Percentiles rank a stretch among this genome's conserved stretches.
phyloP scores from a whole-genome alignment of 371 early-diverging fungal genomes.

The Blastocladiella emersonii region DNA sequence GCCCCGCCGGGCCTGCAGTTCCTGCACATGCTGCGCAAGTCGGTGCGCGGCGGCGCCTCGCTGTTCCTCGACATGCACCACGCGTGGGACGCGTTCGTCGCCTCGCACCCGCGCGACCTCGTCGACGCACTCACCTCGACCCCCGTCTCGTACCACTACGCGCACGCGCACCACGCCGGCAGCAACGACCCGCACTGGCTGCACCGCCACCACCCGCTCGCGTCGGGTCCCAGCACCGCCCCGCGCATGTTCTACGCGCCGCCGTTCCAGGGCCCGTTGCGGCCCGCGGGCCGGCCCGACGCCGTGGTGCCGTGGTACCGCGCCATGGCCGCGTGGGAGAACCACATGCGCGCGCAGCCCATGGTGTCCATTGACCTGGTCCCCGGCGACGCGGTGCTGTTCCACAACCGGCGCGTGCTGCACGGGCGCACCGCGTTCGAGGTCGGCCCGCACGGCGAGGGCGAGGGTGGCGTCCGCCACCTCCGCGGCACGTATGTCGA shows the following conservation, averaged over 20 bases:
- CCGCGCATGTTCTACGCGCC: slow-evolving; percentile 62
- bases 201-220: slow-evolving; percentile 40
- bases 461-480: slow-evolving; percentile 33
- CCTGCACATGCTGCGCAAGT: slow-evolving; percentile 63
- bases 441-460: slow-evolving; percentile 37
- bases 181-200: slow-evolving; percentile 17
- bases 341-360: slow-evolving; percentile 38
- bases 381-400: slow-evolving; percentile 60
- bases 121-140: slow-evolving; percentile 36
- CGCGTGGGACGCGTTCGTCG: slow-evolving; percentile 47
- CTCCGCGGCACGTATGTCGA: slow-evolving; percentile 68
- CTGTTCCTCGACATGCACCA: slow-evolving; percentile 52
- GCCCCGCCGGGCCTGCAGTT: slow-evolving; percentile 76
- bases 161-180: slow-evolving; percentile 45
- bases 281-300: slow-evolving; percentile 22
- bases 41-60: slow-evolving; percentile 60
- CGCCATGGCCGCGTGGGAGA: slow-evolving; percentile 52
- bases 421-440: slow-evolving; percentile 74
- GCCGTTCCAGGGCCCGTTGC: slow-evolving; percentile 77
- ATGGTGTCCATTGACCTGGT: slow-evolving; percentile 50
- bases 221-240: slow-evolving; percentile 15
- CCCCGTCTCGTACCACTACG: slow-evolving; percentile 71
- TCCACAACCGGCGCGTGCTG: slow-evolving; percentile 68
- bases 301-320: slow-evolving; percentile 44
- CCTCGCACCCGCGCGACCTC: slow-evolving; percentile 35